phyloP scores from a whole-genome alignment of 2,329 filamentous ascomycete genomes.

The Penicillium sp. region DNA sequence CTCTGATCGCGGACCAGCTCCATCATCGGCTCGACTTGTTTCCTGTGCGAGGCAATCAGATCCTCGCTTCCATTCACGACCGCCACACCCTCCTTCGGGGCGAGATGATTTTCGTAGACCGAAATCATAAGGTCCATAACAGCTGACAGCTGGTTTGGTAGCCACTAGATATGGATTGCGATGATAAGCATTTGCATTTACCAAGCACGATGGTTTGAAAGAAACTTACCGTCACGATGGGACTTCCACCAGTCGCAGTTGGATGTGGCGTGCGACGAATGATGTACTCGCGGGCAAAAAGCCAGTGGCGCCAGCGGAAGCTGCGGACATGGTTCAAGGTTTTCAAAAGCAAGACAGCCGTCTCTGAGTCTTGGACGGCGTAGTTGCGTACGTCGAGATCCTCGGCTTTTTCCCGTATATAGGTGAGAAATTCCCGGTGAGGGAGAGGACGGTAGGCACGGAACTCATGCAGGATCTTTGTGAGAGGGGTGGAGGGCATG shows the following conservation, averaged over 20 bases:
- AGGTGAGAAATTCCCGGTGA: slow-evolving; percentile 76
- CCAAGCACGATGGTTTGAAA: neutral
- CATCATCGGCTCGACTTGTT: slow-evolving; percentile 38
- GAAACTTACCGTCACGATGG: slow-evolving; percentile 42
- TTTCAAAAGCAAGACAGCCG: slow-evolving; percentile 42
- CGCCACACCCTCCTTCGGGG: slow-evolving; percentile 26
- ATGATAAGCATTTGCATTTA: neutral
- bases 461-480: slow-evolving; percentile 82
- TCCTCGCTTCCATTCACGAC: slow-evolving; percentile 14
- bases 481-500: slow-evolving; percentile 86
- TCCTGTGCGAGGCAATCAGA: slow-evolving; percentile 27
- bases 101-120: slow-evolving; percentile 39
- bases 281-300: slow-evolving; percentile 47
- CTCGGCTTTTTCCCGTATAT: slow-evolving; percentile 54
- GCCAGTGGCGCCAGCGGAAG: slow-evolving; percentile 48
- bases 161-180: slow-evolving; percentile 36
- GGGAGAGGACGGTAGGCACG: slow-evolving; percentile 81
- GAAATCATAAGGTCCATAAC: slow-evolving; percentile 48
- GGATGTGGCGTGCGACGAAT: slow-evolving; percentile 43
- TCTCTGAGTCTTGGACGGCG: slow-evolving; percentile 35
- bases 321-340: slow-evolving; percentile 45
- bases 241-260: slow-evolving; percentile 46
- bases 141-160: slow-evolving; percentile 45
- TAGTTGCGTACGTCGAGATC: slow-evolving; percentile 41
- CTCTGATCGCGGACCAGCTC: slow-evolving; percentile 32